phyloP scores from a whole-genome alignment of 768 basidiomycete species.

The Mycena polygramma region DNA sequence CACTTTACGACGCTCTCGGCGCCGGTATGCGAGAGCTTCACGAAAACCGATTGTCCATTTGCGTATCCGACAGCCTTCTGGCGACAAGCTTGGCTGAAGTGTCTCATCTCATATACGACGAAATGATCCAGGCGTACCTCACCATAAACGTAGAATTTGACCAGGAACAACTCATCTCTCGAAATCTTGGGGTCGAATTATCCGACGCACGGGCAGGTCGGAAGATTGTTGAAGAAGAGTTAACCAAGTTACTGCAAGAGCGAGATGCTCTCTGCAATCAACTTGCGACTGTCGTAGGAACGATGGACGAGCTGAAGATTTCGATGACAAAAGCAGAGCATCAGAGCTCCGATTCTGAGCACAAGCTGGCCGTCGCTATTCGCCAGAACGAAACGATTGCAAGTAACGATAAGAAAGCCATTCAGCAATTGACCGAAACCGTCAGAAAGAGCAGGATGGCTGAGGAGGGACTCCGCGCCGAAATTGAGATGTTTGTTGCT shows the following conservation, averaged over 20 bases:
- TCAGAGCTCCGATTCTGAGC: conserved; percentile 40
- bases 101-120: conserved; percentile 52
- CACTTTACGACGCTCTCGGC: conserved; percentile 38
- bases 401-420: conserved; percentile 61
- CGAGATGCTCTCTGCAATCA: conserved; percentile 41
- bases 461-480: conserved; percentile 76
- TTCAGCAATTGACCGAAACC: conserved; percentile 62
- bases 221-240: conserved; percentile 56
- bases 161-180: conserved; percentile 25
- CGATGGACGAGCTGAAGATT: conserved; percentile 36
- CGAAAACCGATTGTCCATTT: background rate
- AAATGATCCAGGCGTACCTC: conserved; percentile 50
- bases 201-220: conserved; percentile 55
- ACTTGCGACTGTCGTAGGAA: conserved; percentile 42
- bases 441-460: conserved; percentile 71
- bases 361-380: conserved; percentile 47
- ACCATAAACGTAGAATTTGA: conserved; percentile 46
- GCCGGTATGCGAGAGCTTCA: conserved; percentile 35
- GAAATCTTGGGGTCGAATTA: conserved; percentile 51
- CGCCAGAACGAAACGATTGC: conserved; percentile 52
- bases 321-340: conserved; percentile 40
- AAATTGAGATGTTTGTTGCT: conserved; percentile 73
- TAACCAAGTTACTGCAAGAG: conserved; percentile 57
- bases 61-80: conserved; percentile 6
- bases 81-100: conserved; percentile 45